Percentiles rank a stretch among this genome's conserved stretches.
These are phyloP conservation scores for Alopecurus myosuroides DNA, from an alignment of 176 grass and related monocot genomes.

Conservation along the genomic window DNA sequence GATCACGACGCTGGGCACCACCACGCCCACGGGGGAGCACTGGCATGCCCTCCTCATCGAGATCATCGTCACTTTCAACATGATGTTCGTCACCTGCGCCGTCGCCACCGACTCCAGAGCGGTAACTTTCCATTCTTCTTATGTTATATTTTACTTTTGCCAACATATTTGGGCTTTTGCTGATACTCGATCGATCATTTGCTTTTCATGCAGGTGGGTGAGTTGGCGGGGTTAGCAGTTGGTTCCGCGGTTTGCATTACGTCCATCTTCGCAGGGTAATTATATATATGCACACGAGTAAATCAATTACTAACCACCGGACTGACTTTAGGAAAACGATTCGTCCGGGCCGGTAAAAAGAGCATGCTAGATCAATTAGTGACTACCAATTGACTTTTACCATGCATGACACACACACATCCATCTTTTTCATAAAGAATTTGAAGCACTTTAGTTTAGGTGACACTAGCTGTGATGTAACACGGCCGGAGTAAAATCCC, in stretches of 20 bases:
- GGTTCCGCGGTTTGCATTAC: constrained; percentile 99
- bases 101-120: constrained; percentile 94
- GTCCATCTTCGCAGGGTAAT: constrained; percentile 98
- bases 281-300: constrained; percentile 4
- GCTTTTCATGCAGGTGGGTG: constrained; percentile 84
- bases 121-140: too few species aligned
- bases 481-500: not conserved
- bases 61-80: constrained; percentile 86
- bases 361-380: not conserved
- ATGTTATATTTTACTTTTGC: too few species aligned
- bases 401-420: too few species aligned
- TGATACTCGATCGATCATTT: too few species aligned
- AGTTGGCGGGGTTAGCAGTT: constrained; percentile 99
- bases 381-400: too few species aligned
- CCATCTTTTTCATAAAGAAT: constrained; percentile 19
- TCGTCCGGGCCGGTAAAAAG: not conserved
- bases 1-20: constrained; percentile 61
- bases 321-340: not conserved
- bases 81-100: constrained; percentile 98
- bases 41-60: constrained; percentile 77
- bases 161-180: too few species aligned
- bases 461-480: not conserved
- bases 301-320: not conserved
- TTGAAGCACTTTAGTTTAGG: too few species aligned
- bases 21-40: constrained; percentile 63